phyloP scores from a whole-genome alignment of 371 early-diverging fungal genomes.

The Actinomucor elegans region DNA sequence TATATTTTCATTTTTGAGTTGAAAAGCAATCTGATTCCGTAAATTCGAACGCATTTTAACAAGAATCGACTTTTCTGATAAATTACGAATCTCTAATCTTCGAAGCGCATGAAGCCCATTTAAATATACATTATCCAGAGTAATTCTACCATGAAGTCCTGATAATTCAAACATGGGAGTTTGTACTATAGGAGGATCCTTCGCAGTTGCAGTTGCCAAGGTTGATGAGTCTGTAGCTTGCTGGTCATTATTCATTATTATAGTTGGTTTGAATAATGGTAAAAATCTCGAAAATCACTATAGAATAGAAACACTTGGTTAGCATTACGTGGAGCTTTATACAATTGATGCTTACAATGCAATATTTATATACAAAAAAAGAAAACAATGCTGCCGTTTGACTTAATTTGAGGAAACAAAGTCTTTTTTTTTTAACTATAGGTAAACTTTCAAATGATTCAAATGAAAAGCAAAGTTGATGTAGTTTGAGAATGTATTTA shows the following conservation, averaged over 20 bases:
- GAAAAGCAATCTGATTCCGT: constrained; percentile 83
- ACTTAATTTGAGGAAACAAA: too few relatives aligned
- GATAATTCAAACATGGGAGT: constrained; percentile 55
- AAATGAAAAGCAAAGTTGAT: too few relatives aligned
- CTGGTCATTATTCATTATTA: not conserved
- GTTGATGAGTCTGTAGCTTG: not conserved
- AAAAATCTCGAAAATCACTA: too few relatives aligned
- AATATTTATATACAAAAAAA: too few relatives aligned
- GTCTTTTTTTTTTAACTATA: too few relatives aligned
- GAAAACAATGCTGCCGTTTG: too few relatives aligned
- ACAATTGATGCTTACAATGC: too few relatives aligned
- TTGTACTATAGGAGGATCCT: not conserved
- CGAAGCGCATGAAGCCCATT: constrained; percentile 85
- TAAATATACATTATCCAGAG: constrained; percentile 73
- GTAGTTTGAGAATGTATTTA: too few relatives aligned
- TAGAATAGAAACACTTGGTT: too few relatives aligned
- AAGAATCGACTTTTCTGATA: constrained; percentile 53
- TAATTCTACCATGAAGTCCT: constrained; percentile 56
- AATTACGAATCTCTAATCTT: constrained; percentile 72
- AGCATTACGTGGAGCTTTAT: too few relatives aligned
- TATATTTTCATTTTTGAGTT: constrained; percentile 84
- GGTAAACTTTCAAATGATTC: too few relatives aligned
- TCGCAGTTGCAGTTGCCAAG: not conserved
- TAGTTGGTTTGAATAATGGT: too few relatives aligned
- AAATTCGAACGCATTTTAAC: constrained; percentile 84